Conservation (phyloP, 768 basidiomycete genomes). For the Amanita inopinata region DNA sequence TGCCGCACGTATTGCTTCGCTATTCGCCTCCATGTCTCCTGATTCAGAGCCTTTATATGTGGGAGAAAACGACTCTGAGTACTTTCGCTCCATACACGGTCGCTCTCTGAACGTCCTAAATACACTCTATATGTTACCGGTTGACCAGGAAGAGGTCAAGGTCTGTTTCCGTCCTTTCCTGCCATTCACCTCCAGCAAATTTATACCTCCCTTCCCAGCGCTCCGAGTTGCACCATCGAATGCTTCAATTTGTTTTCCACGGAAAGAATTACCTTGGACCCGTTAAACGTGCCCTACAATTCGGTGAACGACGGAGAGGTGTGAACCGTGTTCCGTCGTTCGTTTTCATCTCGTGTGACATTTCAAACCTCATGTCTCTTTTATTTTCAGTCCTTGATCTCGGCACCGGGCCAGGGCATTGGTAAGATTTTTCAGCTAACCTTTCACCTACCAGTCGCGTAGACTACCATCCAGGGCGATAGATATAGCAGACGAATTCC, state of each 20-base stretch:
- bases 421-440: constrained; percentile 27
- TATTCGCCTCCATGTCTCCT: constrained; percentile 16
- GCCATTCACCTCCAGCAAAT: background rate
- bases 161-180: constrained; percentile 22
- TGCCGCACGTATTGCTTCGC: constrained; percentile 12
- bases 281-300: constrained; percentile 44
- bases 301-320: constrained; percentile 37
- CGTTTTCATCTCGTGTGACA: background rate
- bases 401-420: constrained; percentile 57
- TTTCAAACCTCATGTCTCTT: constrained; percentile 15
- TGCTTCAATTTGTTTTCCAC: constrained; percentile 56
- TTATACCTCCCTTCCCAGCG: constrained; percentile 31
- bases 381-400: constrained; percentile 47
- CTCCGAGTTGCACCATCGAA: constrained; percentile 50
- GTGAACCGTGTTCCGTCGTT: constrained; percentile 11
- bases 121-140: constrained; percentile 50
- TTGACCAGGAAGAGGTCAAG: constrained; percentile 56
- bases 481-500: constrained; percentile 67
- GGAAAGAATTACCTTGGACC: constrained; percentile 63
- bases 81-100: constrained; percentile 44
- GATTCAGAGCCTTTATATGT: constrained; percentile 14
- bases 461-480: constrained; percentile 41
- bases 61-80: constrained; percentile 37
- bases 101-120: constrained; percentile 49
- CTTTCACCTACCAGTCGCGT: constrained; percentile 6